Evolutionary conservation across 306 rosid species (phyloP), one percentile per base, ranked within the genome.

Genomic region (Malus sieversii): DNA sequence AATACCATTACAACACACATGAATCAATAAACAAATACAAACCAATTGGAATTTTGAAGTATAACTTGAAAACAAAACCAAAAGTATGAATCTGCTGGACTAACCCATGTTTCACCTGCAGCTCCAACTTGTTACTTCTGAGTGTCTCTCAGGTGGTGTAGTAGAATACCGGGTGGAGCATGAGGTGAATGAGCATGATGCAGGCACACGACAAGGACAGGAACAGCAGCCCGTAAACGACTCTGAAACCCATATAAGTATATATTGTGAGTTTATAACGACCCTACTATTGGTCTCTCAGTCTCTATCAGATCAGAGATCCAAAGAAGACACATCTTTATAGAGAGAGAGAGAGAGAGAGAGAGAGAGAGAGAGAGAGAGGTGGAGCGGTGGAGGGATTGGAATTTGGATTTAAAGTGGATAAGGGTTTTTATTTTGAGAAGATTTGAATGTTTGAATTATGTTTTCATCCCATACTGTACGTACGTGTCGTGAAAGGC

Each of bases 211-310:
- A 84, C 70, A 82, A 72, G n/a, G 88, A 79, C 38, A 88, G 55
- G 85, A 84, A 86, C 79, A 86, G 27, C 75, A 88, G 42, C 33
- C 86, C 89, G 77, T 85, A 85, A 71, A 80, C 80, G 74, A 84
- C 82, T 76, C 81, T 74, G 7, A 85, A 46, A 11, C 74, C 85
- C 84, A 78, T 86, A 19, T 72, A 29, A 20, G 15, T 27, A 48
- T 48, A 48, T 48, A 15, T 4, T 48, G 55, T 1, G 20, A 48
- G 55, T 48, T 48, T 15, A 5, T 14, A 5, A 48, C 20, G 1
- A 48, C 55, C 55, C 20, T 4, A 4, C 55, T 15, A 48, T 48
- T 48, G 55, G 66, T 45, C 29, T 33, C 1, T 27, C 25, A 3
- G 29, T 53, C 52, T 35, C 5, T 33, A 48, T 30, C 27, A 42